These are phyloP conservation scores for Priceomyces castillae DNA, from an alignment of 805 yeast genomes.

Conservation along the genomic window DNA sequence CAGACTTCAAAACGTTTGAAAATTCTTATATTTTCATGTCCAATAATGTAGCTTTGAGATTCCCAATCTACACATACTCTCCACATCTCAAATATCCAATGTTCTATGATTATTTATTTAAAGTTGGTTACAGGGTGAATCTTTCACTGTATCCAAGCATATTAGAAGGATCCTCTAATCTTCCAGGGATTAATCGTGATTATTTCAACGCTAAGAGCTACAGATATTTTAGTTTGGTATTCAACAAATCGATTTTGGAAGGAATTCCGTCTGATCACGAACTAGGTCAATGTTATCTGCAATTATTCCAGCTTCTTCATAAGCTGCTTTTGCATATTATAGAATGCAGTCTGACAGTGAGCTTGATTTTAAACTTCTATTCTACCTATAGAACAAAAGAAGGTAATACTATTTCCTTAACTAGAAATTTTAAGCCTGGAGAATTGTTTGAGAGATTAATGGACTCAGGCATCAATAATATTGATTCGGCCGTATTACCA, in stretches of 20 bases:
- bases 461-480: not conserved
- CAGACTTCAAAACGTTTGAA: slow-evolving; percentile 17
- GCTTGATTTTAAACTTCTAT: slow-evolving; percentile 4
- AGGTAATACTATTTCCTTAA: not conserved
- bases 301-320: slow-evolving; percentile 3
- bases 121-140: slow-evolving; percentile 5
- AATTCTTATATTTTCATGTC: slow-evolving; percentile 13
- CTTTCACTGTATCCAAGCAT: slow-evolving; percentile 6
- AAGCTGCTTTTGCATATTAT: not conserved
- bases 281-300: slow-evolving; percentile 7
- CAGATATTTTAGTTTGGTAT: slow-evolving; percentile 6
- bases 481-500: not conserved
- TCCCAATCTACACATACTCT: slow-evolving; percentile 19
- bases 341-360: slow-evolving; percentile 5
- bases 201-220: not conserved
- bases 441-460: not conserved
- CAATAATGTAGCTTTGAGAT: slow-evolving; percentile 10
- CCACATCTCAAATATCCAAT: slow-evolving; percentile 25
- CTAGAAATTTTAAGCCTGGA: not conserved
- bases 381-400: slow-evolving; percentile 2
- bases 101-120: slow-evolving; percentile 18
- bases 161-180: slow-evolving; percentile 7
- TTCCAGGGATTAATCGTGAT: slow-evolving; percentile 7
- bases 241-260: slow-evolving; percentile 6
- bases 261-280: slow-evolving; percentile 9